Percentiles rank a stretch among this genome's conserved stretches.
phyloP scores from a whole-genome alignment of 495 filamentous ascomycete species.

The Penicillium cataractarum region DNA sequence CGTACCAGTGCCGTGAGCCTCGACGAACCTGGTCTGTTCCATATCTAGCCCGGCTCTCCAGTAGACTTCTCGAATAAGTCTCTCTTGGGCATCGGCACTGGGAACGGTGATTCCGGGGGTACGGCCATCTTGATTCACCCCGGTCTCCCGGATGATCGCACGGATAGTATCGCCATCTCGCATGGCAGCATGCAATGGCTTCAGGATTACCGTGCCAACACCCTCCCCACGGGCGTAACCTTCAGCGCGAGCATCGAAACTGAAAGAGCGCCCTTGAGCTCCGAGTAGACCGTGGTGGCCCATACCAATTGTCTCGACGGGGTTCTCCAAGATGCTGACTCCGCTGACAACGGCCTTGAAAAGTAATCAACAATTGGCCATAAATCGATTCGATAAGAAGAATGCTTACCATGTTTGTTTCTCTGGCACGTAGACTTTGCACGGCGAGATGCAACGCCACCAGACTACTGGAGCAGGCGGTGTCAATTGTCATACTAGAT shows the following conservation, averaged over 20 bases:
- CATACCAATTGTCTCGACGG: slow-evolving; percentile 25
- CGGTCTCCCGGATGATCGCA: slow-evolving; percentile 39
- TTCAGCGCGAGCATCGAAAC: slow-evolving; percentile 46
- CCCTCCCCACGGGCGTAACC: slow-evolving; percentile 54
- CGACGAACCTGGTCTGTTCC: slow-evolving; percentile 46
- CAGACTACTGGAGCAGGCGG: slow-evolving; percentile 49
- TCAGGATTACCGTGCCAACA: slow-evolving; percentile 43
- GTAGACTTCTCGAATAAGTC: slow-evolving; percentile 49
- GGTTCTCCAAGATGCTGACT: slow-evolving; percentile 27
- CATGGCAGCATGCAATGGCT: slow-evolving; percentile 42
- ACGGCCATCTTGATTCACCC: slow-evolving; percentile 56
- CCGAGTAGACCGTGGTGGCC: slow-evolving; percentile 37
- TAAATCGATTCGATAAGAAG: neutral
- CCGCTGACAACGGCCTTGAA: slow-evolving; percentile 30
- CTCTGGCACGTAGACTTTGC: slow-evolving; percentile 45
- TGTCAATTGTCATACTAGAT: slow-evolving; percentile 45
- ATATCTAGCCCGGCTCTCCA: slow-evolving; percentile 36
- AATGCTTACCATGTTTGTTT: slow-evolving; percentile 35
- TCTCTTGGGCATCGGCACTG: slow-evolving; percentile 39
- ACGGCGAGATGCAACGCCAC: slow-evolving; percentile 33
- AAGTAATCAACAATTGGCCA: neutral
- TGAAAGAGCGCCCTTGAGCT: slow-evolving; percentile 38
- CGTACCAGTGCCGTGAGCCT: slow-evolving; percentile 55
- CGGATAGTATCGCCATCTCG: slow-evolving; percentile 48
- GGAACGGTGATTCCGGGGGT: slow-evolving; percentile 49